A percentile compares a stretch with the other conserved stretches of the same genome.
These are phyloP conservation scores for Phytophthora podocarpi DNA, from an alignment of 352 stramenopile species.

Conservation along the genomic window DNA sequence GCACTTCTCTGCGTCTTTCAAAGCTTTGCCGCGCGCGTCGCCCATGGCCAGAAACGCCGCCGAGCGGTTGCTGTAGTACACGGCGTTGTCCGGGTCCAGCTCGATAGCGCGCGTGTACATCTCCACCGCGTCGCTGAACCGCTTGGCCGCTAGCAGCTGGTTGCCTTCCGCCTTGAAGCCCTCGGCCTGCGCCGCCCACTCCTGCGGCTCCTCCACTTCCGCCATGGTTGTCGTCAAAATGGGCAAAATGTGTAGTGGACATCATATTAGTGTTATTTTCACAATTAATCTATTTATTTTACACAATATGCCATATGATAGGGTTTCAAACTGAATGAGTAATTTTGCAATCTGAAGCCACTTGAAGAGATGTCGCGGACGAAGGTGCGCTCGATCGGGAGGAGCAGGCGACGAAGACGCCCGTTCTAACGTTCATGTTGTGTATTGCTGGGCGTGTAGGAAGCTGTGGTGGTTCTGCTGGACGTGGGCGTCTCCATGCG, in stretches of 20 bases:
- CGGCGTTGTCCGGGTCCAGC: conserved; percentile 83
- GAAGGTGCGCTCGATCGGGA: no score
- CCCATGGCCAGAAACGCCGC: conserved; percentile 81
- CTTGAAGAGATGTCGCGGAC: conserved; percentile 19
- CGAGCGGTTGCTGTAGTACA: conserved; percentile 89
- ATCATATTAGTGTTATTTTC: no score
- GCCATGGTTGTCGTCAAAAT: neutral
- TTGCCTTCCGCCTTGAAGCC: conserved; percentile 89
- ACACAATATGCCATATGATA: no score
- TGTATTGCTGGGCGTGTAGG: conserved; percentile 30
- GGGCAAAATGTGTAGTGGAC: no score
- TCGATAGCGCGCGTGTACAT: conserved; percentile 87
- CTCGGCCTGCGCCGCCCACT: conserved; percentile 76
- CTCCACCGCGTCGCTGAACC: conserved; percentile 71
- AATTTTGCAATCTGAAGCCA: conserved; percentile 6
- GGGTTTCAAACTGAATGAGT: no score
- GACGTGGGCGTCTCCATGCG: conserved; percentile 73
- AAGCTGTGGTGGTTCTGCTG: conserved; percentile 71
- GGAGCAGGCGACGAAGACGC: no score
- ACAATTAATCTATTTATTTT: no score
- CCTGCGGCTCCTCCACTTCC: no score
- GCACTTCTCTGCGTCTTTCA: conserved; percentile 79
- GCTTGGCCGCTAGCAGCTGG: conserved; percentile 57
- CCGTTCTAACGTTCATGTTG: no score
- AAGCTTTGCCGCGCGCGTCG: conserved; percentile 79